phyloP scores from a whole-genome alignment of 257 asterid species.

The Rauvolfia tetraphylla region DNA sequence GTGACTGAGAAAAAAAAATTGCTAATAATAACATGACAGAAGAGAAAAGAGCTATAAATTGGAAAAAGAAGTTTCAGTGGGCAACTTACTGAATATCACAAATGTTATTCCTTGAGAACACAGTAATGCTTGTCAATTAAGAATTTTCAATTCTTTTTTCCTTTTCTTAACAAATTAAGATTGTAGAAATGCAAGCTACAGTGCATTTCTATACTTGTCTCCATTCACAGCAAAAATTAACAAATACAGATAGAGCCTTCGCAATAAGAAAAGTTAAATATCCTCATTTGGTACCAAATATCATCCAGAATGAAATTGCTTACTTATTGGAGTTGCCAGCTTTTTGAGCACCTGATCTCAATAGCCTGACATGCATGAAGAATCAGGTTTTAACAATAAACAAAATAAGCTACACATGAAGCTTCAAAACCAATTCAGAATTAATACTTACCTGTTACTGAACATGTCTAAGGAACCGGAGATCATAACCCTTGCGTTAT shows the following conservation, averaged over 20 bases:
- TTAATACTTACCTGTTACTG: slow-evolving; percentile 28
- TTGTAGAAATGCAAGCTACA: background rate
- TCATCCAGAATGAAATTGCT: background rate
- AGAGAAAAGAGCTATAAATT: background rate
- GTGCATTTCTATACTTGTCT: background rate
- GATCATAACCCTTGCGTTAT: slow-evolving; percentile 35
- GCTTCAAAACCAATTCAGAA: slow-evolving; percentile 5
- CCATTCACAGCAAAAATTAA: background rate
- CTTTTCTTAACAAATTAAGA: background rate
- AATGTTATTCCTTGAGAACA: background rate
- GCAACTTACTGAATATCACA: background rate
- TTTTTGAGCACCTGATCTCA: slow-evolving; percentile 37
- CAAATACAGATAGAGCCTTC: no score
- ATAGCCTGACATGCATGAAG: slow-evolving; percentile 25
- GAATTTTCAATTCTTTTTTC: background rate
- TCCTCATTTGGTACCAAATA: background rate
- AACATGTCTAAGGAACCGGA: slow-evolving; percentile 38
- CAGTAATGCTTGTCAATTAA: no score
- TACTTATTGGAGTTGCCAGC: slow-evolving; percentile 33
- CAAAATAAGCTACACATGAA: background rate
- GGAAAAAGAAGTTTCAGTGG: background rate
- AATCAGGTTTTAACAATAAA: background rate
- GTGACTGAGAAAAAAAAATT: background rate
- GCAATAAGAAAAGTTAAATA: no score
- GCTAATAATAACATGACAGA: background rate